Base-by-base conservation (phyloP, 176 grass and related monocot genomes). In the Oryza glaberrima region DNA sequence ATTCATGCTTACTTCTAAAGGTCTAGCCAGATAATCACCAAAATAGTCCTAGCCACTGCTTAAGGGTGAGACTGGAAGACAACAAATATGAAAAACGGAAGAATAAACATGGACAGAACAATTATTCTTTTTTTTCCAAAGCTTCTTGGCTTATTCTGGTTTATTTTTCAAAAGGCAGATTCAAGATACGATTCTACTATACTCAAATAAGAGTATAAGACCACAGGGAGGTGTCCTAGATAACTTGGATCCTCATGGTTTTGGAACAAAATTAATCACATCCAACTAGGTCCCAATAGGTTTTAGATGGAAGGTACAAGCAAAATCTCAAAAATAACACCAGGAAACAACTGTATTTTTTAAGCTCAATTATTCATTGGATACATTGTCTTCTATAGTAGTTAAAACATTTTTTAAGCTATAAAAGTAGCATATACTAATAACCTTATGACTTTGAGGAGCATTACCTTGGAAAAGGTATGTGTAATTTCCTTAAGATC, bases 381-480 rank as follows among this genome's bases (percentile, higher is more conserved):
- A 49, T 49, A 49, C 15, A 12, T 15, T 49, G 47, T 15, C 47
- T 15, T 49, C 47, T 49, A 49, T 49, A 49, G 47, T 49, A 49
- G 43, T 44, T 3, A 60, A 56, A 73, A 32, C 14, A 40, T 65
- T 70, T 54, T 36, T 3, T 38, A 72, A 48, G 49, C 6, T 56
- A 66, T 66, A 64, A 20, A 32, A 70, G 32, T 17, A 28, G 46
- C 52, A 78, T 65, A 81, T 65, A 66, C 20, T 61, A 63, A 74
- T 10, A 56, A 81, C 5, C 13, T 75, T 68, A 73, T 12, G 5
- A 35, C 43, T 64, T 20, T 34, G n/a, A 83, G 77, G 45, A 69
- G 60, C 46, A 82, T 92, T 87, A 95, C 93, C 95, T 98, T 95
- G 7, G 93, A 98, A 79, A 98, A 98, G 23, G 85, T 89, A 67